Evolutionary conservation across 2,329 filamentous ascomycete genomes (phyloP).

Genomic region (Epichloe bromicola): DNA sequence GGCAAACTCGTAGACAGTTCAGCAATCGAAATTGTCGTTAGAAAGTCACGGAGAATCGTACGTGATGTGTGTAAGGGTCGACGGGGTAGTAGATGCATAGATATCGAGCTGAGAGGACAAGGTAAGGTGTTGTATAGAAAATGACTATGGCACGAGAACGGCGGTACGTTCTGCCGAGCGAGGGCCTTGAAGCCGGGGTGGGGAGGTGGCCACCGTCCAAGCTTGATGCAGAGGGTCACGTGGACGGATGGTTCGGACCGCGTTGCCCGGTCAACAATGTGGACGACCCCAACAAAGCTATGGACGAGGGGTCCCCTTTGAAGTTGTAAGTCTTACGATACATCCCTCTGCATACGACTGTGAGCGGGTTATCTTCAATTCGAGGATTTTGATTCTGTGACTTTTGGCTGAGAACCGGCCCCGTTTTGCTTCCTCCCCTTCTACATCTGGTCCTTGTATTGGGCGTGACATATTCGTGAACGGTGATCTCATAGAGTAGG

Average conservation of each 20-base stretch:
- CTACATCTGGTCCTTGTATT: background rate
- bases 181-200: conserved; percentile 8
- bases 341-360: background rate
- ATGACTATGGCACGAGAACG: conserved; percentile 15
- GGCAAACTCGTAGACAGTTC: conserved; percentile 11
- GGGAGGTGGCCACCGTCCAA: background rate
- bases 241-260: conserved; percentile 1
- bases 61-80: conserved; percentile 1
- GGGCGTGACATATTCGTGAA: background rate
- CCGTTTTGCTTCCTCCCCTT: background rate
- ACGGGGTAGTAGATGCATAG: conserved; percentile 10
- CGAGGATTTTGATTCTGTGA: background rate
- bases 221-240: conserved; percentile 13
- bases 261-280: conserved; percentile 11
- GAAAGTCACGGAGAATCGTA: background rate
- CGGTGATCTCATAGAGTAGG: conserved; percentile 6
- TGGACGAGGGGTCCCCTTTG: background rate
- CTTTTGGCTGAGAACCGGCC: background rate
- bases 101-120: conserved; percentile 19
- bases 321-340: background rate
- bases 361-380: background rate
- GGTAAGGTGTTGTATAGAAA: conserved; percentile 17
- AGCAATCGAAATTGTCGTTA: conserved; percentile 8
- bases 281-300: background rate
- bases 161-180: conserved; percentile 17